Conservation (phyloP, 768 basidiomycete genomes). For the Lentinula guzmanii region DNA sequence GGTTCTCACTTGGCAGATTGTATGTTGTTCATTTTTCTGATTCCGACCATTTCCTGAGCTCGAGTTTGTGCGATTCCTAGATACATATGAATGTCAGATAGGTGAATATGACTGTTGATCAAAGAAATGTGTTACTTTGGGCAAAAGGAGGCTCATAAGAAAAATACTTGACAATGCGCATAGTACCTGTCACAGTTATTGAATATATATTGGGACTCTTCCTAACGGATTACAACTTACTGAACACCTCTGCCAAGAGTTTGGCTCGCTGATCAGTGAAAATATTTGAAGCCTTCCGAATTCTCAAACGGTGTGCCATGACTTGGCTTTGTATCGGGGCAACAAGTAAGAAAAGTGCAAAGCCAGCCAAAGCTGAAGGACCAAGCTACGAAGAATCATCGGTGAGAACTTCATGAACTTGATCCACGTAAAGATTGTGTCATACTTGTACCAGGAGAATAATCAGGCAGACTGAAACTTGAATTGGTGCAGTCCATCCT, state of each 20-base stretch:
- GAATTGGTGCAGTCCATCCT: constrained; percentile 69
- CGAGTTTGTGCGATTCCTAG: constrained; percentile 51
- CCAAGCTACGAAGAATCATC: constrained; percentile 40
- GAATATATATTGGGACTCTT: constrained; percentile 14
- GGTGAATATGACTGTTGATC: not conserved
- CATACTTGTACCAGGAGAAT: constrained; percentile 50
- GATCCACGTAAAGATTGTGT: not conserved
- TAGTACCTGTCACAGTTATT: constrained; percentile 25
- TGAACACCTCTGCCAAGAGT: constrained; percentile 58
- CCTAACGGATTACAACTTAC: constrained; percentile 21
- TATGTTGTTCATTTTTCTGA: constrained; percentile 51
- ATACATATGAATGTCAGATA: not conserved
- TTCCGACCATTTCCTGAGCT: constrained; percentile 48
- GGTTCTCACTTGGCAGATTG: constrained; percentile 51
- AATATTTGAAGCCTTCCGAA: constrained; percentile 49
- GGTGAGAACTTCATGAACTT: too few relatives aligned
- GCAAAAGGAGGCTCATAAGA: constrained; percentile 67
- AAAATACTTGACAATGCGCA: constrained; percentile 74
- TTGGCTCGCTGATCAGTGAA: constrained; percentile 62
- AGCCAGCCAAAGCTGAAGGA: constrained; percentile 65
- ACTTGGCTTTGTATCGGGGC: constrained; percentile 59
- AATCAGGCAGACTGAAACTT: constrained; percentile 52
- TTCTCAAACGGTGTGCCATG: constrained; percentile 51
- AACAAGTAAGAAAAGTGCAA: constrained; percentile 57
- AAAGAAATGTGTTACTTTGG: constrained; percentile 36